Evolutionary conservation across 805 yeast species (phyloP), one percentile per base, ranked within the genome.

Genomic region (Isabelozyma pseudorhagii): DNA sequence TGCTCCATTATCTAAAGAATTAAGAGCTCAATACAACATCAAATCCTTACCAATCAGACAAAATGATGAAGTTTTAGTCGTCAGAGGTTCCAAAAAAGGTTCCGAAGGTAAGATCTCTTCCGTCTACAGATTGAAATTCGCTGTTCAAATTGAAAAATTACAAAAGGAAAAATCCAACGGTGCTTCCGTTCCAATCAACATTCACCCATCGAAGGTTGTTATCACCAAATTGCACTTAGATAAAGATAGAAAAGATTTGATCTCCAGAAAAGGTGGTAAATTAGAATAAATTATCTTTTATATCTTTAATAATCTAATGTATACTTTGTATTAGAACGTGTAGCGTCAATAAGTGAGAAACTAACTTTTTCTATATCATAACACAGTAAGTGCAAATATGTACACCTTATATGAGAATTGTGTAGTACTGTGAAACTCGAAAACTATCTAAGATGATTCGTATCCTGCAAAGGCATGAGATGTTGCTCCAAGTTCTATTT

Each of bases 71-170:
- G 96, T 94, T 67, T 78, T 82, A 68, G 94, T 94, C 72, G 93
- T 87, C 76, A 93, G 99, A 82, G 99, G 99, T 74, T 89, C 98
- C 72, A 89, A 89, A 88, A 94, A 94, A 85, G 99, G 98, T 77
- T 91, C 93, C 69, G 99, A 93, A 84, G 99, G 99, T 80, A 89
- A 91, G 81, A 84, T 94, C 77, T 81, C 94, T 64, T 87, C 96
- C 62, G 98, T 93, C 66, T 94, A 94, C 97, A 93, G 99, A 88
- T 88, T 94, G 81, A 94, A 94, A 80, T 94, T 82, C 75, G 85
- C 96, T 67, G 83, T 94, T 66, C 98, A 93, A 81, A 87, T 94
- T 69, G 98, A 92, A 83, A 93, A 93, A 83, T 83, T 94, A 76
- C 85, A 93, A 81, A 88, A 86, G 82, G 98, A 94, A 82, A 94